Percentiles rank a stretch among this genome's conserved stretches.
Conservation (phyloP, 1,139 yeast species). For the Torulaspora globosa region DNA sequence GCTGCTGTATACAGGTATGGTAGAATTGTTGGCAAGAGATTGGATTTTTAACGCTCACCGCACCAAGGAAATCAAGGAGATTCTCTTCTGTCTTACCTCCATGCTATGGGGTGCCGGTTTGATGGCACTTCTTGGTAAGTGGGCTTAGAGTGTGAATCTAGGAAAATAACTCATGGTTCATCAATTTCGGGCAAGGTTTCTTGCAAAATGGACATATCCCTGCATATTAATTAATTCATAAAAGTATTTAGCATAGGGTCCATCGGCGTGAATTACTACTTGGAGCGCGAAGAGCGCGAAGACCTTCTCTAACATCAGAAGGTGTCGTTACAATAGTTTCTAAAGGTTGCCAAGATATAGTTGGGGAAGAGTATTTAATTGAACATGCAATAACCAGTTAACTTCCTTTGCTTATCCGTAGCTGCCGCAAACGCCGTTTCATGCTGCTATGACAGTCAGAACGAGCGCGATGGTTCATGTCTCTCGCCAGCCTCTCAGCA, state of each 20-base stretch:
- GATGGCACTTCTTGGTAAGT: conserved; percentile 74
- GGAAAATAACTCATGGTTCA: conserved; percentile 13
- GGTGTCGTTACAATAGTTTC: too few species aligned
- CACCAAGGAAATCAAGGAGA: conserved; percentile 36
- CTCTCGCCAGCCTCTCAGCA: too few species aligned
- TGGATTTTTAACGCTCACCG: conserved; percentile 61
- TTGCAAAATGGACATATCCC: background rate
- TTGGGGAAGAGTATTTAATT: too few species aligned
- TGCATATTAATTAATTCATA: background rate
- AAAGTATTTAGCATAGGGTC: background rate
- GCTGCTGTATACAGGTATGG: conserved; percentile 72
- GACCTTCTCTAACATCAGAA: too few species aligned
- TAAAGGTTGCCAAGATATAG: too few species aligned
- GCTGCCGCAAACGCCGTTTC: too few species aligned
- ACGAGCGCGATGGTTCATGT: too few species aligned
- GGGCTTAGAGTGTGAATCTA: conserved; percentile 49
- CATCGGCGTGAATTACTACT: background rate
- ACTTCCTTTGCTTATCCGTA: too few species aligned
- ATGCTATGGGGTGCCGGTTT: conserved; percentile 61
- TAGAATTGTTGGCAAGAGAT: conserved; percentile 79
- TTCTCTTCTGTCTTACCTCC: conserved; percentile 19
- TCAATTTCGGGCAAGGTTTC: background rate
- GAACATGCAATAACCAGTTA: too few species aligned
- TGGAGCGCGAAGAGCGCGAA: background rate
- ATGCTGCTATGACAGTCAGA: too few species aligned